Conservation (phyloP, 2,329 filamentous ascomycete genomes). For the Nannizzia gypsea region DNA sequence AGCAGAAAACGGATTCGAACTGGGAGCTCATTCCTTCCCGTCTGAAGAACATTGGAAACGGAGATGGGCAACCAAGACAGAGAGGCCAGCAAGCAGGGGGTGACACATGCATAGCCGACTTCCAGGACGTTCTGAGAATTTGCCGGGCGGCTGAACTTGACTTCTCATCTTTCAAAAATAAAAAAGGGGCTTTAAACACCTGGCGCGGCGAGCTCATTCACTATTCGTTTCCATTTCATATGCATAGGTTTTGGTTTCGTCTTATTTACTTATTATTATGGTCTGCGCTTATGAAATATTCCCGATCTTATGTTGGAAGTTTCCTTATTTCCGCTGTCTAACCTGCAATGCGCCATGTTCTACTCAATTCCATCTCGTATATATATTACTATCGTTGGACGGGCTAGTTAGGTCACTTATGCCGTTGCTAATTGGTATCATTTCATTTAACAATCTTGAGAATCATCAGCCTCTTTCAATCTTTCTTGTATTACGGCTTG, state of each 20-base stretch:
- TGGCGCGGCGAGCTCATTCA: conserved; percentile 1
- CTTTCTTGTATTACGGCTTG: not conserved
- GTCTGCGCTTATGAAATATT: not conserved
- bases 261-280: not conserved
- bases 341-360: not conserved
- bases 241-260: not conserved
- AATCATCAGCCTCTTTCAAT: not conserved
- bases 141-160: not conserved
- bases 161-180: not conserved
- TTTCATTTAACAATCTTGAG: not conserved
- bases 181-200: not conserved
- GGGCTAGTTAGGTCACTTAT: not conserved
- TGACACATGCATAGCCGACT: not conserved
- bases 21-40: not conserved
- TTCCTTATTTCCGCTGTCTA: not conserved
- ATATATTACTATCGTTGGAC: not conserved
- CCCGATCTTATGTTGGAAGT: not conserved
- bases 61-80: not conserved
- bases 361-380: not conserved
- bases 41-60: not conserved
- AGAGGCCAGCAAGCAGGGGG: not conserved
- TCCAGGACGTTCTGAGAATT: not conserved
- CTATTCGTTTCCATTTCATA: not conserved
- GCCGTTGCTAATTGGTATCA: not conserved
- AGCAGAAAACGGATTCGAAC: not conserved